phyloP scores from a whole-genome alignment of 75 land plant species.

The Ceratopteris richardii region DNA sequence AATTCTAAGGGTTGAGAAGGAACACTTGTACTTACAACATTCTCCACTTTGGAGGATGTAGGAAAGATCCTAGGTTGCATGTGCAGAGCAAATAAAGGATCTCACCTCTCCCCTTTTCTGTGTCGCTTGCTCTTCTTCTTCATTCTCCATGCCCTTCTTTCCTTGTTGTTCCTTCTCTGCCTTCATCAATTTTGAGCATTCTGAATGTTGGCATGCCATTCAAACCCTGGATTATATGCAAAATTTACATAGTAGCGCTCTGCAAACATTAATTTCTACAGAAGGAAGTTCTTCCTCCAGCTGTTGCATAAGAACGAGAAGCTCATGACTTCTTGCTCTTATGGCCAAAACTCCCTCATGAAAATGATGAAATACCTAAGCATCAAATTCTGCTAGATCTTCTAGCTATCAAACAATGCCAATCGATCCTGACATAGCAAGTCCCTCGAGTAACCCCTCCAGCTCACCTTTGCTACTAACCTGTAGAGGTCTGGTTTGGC shows the following conservation, averaged over 20 bases:
- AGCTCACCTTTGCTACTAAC: conserved; percentile 79
- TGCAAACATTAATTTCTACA: conserved; percentile 61
- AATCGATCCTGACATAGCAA: conserved; percentile 93
- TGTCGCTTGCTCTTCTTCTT: conserved; percentile 52
- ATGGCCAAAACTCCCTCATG: conserved; percentile 89
- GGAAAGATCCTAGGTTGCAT: background rate
- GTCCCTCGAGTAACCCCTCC: conserved; percentile 82
- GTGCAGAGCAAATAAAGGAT: conserved; percentile 2
- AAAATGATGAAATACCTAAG: conserved; percentile 83
- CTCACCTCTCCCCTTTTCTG: conserved; percentile 50
- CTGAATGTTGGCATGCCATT: conserved; percentile 74
- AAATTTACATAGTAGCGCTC: conserved; percentile 51
- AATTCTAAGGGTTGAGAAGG: too few species aligned
- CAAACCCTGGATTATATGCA: conserved; percentile 49
- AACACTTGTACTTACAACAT: too few species aligned
- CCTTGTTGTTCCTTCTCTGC: conserved; percentile 50
- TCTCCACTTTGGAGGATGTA: too few species aligned
- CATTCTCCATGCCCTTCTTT: conserved; percentile 50
- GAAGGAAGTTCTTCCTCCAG: conserved; percentile 78
- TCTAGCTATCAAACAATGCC: conserved; percentile 95
- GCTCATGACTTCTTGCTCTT: conserved; percentile 76
- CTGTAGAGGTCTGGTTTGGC: conserved; percentile 85
- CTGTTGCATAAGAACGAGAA: conserved; percentile 76
- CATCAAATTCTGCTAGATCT: conserved; percentile 97
- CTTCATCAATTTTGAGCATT: conserved; percentile 47